phyloP scores from a whole-genome alignment of 805 yeast species.

The Blastobotrys chiropterorum region DNA sequence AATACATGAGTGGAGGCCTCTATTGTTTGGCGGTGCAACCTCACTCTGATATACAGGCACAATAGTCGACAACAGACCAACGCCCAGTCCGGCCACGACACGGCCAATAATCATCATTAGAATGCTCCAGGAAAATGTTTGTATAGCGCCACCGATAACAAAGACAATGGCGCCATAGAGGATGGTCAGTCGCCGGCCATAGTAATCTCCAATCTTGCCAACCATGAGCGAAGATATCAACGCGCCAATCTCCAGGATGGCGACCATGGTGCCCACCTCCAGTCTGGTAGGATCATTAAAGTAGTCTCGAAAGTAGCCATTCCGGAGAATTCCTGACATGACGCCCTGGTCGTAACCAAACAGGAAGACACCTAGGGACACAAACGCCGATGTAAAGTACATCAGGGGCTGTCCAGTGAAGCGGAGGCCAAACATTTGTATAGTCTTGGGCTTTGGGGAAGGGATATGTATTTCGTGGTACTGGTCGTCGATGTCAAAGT shows the following conservation, averaged over 20 bases:
- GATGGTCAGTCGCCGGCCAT: conserved; percentile 77
- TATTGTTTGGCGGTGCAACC: conserved; percentile 77
- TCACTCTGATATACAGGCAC: conserved; percentile 88
- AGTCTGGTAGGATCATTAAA: conserved; percentile 70
- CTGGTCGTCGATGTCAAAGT: background rate
- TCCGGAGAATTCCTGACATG: conserved; percentile 80
- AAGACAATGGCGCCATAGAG: conserved; percentile 73
- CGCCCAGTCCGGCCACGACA: conserved; percentile 77
- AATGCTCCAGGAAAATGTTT: conserved; percentile 53
- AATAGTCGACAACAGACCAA: conserved; percentile 75
- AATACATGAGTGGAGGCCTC: conserved; percentile 80
- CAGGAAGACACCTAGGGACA: conserved; percentile 48
- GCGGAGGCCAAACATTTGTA: conserved; percentile 3
- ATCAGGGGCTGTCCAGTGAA: conserved; percentile 33
- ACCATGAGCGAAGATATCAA: conserved; percentile 70
- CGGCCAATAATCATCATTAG: conserved; percentile 63
- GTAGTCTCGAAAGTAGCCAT: conserved; percentile 59
- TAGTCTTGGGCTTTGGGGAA: background rate
- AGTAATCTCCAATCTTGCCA: conserved; percentile 67
- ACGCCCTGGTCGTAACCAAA: conserved; percentile 89
- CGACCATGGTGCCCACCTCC: conserved; percentile 78
- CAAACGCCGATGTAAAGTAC: conserved; percentile 39
- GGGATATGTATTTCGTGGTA: background rate
- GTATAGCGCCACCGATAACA: conserved; percentile 71
- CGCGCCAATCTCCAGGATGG: conserved; percentile 85